phyloP scores from a whole-genome alignment of 768 basidiomycete genomes.

The Clavaria fumosa region DNA sequence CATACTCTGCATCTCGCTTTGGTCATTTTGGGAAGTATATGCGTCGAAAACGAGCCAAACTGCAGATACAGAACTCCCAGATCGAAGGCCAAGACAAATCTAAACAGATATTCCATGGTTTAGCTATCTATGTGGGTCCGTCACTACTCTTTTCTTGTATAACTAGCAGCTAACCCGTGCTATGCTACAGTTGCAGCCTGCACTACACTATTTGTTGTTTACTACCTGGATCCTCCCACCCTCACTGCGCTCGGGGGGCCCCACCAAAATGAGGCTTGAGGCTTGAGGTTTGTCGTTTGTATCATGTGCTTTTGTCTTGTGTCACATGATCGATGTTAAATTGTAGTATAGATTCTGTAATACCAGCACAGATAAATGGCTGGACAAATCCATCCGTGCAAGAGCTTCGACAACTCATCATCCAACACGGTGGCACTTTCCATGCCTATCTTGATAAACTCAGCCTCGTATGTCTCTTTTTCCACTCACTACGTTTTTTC shows the following conservation, averaged over 20 bases:
- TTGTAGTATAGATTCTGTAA: conserved; percentile 4
- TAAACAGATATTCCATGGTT: conserved; percentile 52
- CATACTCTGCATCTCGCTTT: conserved; percentile 69
- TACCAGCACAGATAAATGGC: conserved; percentile 59
- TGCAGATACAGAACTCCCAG: conserved; percentile 63
- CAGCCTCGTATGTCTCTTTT: conserved; percentile 37
- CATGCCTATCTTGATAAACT: conserved; percentile 77
- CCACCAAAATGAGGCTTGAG: too few relatives aligned
- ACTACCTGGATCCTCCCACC: too few relatives aligned
- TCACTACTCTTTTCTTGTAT: too few relatives aligned
- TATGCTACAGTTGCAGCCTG: too few relatives aligned
- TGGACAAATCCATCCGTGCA: conserved; percentile 80
- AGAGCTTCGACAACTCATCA: conserved; percentile 63
- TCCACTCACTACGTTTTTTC: too few relatives aligned
- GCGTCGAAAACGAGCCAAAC: conserved; percentile 77
- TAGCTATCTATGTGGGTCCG: conserved; percentile 76
- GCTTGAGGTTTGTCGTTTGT: too few relatives aligned
- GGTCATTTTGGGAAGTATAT: conserved; percentile 83
- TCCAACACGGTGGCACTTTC: conserved; percentile 71
- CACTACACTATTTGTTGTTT: too few relatives aligned
- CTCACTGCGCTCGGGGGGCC: too few relatives aligned
- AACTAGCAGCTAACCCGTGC: too few relatives aligned
- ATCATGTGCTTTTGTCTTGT: too few relatives aligned
- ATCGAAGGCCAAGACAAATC: conserved; percentile 19
- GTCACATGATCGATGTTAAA: too few relatives aligned